Conservation (phyloP, 2,329 filamentous ascomycete genomes). For the Zasmidium citrigriseum region DNA sequence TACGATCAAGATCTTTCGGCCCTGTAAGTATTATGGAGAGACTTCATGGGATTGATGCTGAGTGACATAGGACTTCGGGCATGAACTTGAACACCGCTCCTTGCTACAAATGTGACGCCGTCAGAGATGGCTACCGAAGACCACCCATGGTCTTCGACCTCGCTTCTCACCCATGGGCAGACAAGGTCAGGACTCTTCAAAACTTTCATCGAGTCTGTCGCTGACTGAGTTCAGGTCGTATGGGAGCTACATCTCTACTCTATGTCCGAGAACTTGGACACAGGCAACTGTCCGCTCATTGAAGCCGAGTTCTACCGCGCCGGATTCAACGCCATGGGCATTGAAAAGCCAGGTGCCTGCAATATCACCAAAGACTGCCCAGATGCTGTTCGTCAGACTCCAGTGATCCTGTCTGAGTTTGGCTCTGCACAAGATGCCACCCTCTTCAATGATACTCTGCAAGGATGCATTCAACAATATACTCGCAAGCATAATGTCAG, state of each 20-base stretch:
- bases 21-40: slow-evolving; percentile 16
- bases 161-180: slow-evolving; percentile 47
- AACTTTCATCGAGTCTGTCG: neutral
- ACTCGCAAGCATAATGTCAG: slow-evolving; percentile 48
- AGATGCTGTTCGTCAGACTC: slow-evolving; percentile 37
- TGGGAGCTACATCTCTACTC: slow-evolving; percentile 50
- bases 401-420: slow-evolving; percentile 41
- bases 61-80: slow-evolving; percentile 27
- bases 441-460: slow-evolving; percentile 48
- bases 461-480: slow-evolving; percentile 49
- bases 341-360: slow-evolving; percentile 38
- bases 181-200: slow-evolving; percentile 36
- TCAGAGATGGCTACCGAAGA: slow-evolving; percentile 45
- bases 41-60: neutral
- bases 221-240: slow-evolving; percentile 33
- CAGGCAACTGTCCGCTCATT: slow-evolving; percentile 50
- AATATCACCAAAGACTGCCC: slow-evolving; percentile 38
- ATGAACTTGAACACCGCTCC: slow-evolving; percentile 40
- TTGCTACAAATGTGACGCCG: slow-evolving; percentile 43
- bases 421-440: slow-evolving; percentile 40
- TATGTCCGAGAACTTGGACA: slow-evolving; percentile 38
- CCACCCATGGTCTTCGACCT: slow-evolving; percentile 51
- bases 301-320: slow-evolving; percentile 52
- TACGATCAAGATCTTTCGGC: slow-evolving; percentile 29
- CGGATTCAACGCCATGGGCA: slow-evolving; percentile 51